Percentiles rank a stretch among this genome's conserved stretches.
Conservation (phyloP, 176 grass and related monocot species). For the Cenchrus fungigraminus region DNA sequence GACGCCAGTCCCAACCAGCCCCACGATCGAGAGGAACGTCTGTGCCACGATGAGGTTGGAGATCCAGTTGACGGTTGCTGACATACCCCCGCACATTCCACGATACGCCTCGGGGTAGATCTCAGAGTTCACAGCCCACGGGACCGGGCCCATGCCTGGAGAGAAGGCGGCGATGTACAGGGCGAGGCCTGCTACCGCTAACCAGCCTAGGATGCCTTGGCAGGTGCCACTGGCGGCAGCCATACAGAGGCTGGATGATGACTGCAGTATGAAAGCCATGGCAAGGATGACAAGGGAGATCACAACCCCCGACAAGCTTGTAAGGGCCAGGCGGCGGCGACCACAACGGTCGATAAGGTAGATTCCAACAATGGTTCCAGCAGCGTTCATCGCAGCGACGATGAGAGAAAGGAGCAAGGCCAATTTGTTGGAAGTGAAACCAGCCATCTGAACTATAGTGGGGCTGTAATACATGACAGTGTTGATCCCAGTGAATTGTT, state of each 20-base stretch:
- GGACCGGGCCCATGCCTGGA: constrained; percentile 93
- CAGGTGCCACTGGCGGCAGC: neutral
- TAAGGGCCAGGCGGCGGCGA: constrained; percentile 68
- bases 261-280: constrained; percentile 71
- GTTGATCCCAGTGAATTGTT: constrained; percentile 99
- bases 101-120: constrained; percentile 90
- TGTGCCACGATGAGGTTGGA: constrained; percentile 91
- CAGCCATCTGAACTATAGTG: constrained; percentile 95
- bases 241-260: constrained; percentile 37
- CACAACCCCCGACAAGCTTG: constrained; percentile 70
- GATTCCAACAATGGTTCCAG: constrained; percentile 89
- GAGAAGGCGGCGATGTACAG: constrained; percentile 82
- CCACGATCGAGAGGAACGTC: constrained; percentile 77
- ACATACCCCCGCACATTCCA: constrained; percentile 89
- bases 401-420: constrained; percentile 85
- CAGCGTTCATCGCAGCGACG: constrained; percentile 68
- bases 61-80: constrained; percentile 87
- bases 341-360: constrained; percentile 89
- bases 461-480: constrained; percentile 99
- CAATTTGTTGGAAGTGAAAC: constrained; percentile 80
- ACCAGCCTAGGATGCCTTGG: constrained; percentile 53
- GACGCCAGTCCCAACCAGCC: constrained; percentile 60
- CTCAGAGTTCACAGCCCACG: constrained; percentile 93
- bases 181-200: constrained; percentile 68
- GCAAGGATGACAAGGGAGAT: constrained; percentile 75